Evolutionary conservation across 768 basidiomycete genomes (phyloP), one percentile per base, ranked within the genome.

Genomic region (Suillus spraguei): DNA sequence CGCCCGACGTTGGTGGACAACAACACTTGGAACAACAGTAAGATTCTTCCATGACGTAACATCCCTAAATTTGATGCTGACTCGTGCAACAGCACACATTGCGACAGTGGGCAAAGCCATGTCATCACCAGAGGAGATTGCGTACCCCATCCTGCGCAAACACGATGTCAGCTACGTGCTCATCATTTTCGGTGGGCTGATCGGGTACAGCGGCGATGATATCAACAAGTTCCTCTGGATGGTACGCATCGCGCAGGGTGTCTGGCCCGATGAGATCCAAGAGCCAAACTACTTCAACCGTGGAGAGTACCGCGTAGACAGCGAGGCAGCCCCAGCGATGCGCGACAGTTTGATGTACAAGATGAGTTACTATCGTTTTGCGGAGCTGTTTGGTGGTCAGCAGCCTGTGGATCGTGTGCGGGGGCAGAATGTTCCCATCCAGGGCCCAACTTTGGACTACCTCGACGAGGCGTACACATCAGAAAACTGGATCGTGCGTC

Each of bases 181-280:
- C 58, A 83, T 99, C 77, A 98, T 99, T 77, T 99, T 99, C 73
- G 97, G 97, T 46, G 97, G 95, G 52, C 82, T 99, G 46, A 82
- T 99, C 61, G 97, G 96, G 9, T 99, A 98, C 77, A 97, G 95
- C 24, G 97, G 97, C 16, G 97, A 99, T 74, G 97, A 99, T 74
- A 92, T 99, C 81, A 99, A 99, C 87, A 99, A 99, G 79, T 99
- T 98, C 86, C 78, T 99, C 56, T 98, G 96, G 96, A 98, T 98
- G 94, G 90, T 98, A 63, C 87, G 93, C 61, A 94, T 95, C 67
- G 87, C 94, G 5, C 95, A 97, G 70, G 96, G 96, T 56, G 91
- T 97, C 36, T 98, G 96, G 96, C 97, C 97, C 0, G 95, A 99
- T 41, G 97, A 99, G 77, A 92, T 99, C 65, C 94, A 93, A 74